Conservation (phyloP, 2,329 filamentous ascomycete species). For the Eurotiales sp. region DNA sequence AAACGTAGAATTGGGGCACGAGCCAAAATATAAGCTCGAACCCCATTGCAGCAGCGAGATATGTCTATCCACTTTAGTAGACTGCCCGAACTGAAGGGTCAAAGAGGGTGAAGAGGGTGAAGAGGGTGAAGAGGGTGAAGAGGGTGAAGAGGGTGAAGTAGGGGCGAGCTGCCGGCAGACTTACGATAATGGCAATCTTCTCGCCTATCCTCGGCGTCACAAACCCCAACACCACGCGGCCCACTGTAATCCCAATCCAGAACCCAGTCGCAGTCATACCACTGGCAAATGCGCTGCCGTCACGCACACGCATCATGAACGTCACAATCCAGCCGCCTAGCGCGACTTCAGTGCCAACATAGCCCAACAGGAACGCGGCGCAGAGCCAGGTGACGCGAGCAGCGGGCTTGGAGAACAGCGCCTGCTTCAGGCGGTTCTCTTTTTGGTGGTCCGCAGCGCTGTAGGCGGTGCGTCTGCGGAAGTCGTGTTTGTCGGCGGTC, state of each 20-base stretch:
- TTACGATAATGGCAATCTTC: slow-evolving; percentile 56
- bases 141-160: too few relatives aligned
- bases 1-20: slow-evolving; percentile 70
- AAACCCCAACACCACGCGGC: slow-evolving; percentile 70
- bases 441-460: slow-evolving; percentile 1
- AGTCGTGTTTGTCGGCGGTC: slow-evolving; percentile 16
- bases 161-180: too few relatives aligned
- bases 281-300: slow-evolving; percentile 65
- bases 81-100: too few relatives aligned
- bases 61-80: slow-evolving; percentile 31
- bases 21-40: slow-evolving; percentile 77
- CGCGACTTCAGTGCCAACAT: slow-evolving; percentile 69
- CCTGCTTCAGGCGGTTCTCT: slow-evolving; percentile 10
- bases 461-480: slow-evolving; percentile 8
- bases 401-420: slow-evolving; percentile 11
- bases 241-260: slow-evolving; percentile 77
- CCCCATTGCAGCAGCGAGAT: slow-evolving; percentile 60
- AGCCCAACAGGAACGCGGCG: slow-evolving; percentile 70
- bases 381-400: slow-evolving; percentile 62
- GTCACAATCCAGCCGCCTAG: slow-evolving; percentile 78
- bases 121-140: too few relatives aligned
- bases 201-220: slow-evolving; percentile 67
- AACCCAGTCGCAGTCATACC: slow-evolving; percentile 76
- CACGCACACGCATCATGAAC: slow-evolving; percentile 77
- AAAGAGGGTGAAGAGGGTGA: too few relatives aligned